Evolutionary conservation across 805 yeast genomes (phyloP), one percentile per base, ranked within the genome.

Genomic region (Kregervanrija fluxuum): DNA sequence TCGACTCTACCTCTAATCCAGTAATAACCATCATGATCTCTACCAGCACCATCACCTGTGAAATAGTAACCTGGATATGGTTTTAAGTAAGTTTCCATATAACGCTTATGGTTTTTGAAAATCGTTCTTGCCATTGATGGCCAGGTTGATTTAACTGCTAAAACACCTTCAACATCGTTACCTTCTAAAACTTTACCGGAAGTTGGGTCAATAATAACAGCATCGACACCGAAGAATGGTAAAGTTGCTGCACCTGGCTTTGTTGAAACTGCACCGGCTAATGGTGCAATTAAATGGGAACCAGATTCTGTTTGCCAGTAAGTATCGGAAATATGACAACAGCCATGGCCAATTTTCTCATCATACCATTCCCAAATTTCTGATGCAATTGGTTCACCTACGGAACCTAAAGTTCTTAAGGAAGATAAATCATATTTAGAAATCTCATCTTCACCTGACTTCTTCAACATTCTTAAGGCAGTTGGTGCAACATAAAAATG

Each of bases 301-400:
- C 99, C 99, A 11, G 95, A 83, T 71, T 93, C 99, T 34, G 98
- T 93, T 73, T 90, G 96, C 99, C 99, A 93, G 77, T 89, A 89
- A 38, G 99, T 93, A 69, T 93, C 99, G 58, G 87, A 82, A 55
- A 91, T 82, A 59, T 89, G 95, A 61, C 95, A 86, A 62, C 86
- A 76, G 48, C 80, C 80, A 58, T 89, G 84, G 61, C 99, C 99
- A 57, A 93, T 82, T 64, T 85, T 78, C 57, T 86, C 91, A 64
- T 85, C 80, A 69, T 93, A 93, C 99, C 99, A 93, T 65, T 88
- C 95, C 98, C 98, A 93, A 54, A 93, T 81, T 65, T 93, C 99
- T 48, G 95, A 88, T 39, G 97, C 95, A 65, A 91, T 91, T 54
- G 99, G 98, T 72, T 93, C 99, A 65, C 99, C 99, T 41, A 91